phyloP scores from a whole-genome alignment of 306 rosid species.

The Fagus sylvatica region DNA sequence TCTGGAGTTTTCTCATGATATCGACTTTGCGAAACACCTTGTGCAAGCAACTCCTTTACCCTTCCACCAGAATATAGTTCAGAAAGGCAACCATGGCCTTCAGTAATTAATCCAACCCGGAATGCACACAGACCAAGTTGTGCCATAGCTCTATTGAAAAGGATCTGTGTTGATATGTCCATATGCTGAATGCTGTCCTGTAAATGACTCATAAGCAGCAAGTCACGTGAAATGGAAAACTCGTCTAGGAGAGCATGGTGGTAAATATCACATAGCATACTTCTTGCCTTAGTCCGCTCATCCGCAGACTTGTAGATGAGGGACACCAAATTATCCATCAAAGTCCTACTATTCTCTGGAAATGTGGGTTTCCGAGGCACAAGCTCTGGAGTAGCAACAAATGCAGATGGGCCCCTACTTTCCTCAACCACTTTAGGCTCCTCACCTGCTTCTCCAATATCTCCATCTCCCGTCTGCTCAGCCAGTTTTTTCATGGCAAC shows the following conservation, averaged over 20 bases:
- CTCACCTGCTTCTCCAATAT: constrained; percentile 42
- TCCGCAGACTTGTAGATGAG: constrained; percentile 82
- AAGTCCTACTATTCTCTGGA: constrained; percentile 72
- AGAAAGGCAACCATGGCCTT: constrained; percentile 86
- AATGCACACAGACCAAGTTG: constrained; percentile 95
- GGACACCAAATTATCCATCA: constrained; percentile 83
- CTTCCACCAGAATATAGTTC: constrained; percentile 98
- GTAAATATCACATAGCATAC: constrained; percentile 98
- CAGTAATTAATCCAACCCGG: constrained; percentile 71
- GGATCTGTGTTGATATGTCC: constrained; percentile 96
- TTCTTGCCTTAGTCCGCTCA: constrained; percentile 93
- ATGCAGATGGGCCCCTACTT: constrained; percentile 67
- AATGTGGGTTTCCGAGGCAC: constrained; percentile 88
- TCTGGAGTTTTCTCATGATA: constrained; percentile 98
- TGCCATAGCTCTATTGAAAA: constrained; percentile 92
- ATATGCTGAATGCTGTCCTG: constrained; percentile 84
- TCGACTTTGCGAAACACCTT: constrained; percentile 91
- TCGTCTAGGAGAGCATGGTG: constrained; percentile 89
- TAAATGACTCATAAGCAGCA: constrained; percentile 95
- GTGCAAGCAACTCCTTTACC: constrained; percentile 96
- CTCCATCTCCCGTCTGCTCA: constrained; percentile 58
- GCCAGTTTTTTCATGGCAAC: constrained; percentile 92
- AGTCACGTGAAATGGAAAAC: constrained; percentile 81
- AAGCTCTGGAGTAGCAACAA: constrained; percentile 70
- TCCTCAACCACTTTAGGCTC: constrained; percentile 63